phyloP scores from a whole-genome alignment of 2,329 filamentous ascomycete genomes.

The Nothopassalora personata region DNA sequence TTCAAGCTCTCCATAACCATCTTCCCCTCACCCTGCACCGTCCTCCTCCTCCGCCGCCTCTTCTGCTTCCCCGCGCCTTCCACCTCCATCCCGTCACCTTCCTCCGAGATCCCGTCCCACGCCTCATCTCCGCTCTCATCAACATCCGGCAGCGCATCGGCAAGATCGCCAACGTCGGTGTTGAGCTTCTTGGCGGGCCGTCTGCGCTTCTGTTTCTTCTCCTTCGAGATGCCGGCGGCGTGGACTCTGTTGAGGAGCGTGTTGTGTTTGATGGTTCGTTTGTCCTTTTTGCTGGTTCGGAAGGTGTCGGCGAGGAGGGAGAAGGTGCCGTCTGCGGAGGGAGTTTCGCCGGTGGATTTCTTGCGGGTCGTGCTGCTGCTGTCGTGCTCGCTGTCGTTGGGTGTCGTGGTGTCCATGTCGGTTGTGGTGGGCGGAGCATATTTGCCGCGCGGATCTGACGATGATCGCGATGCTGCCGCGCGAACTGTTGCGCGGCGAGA shows the following conservation, averaged over 20 bases:
- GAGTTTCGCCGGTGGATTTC: constrained; percentile 25
- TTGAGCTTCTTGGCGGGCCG: constrained; percentile 71
- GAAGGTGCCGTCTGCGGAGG: constrained; percentile 38
- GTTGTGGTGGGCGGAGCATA: constrained; percentile 19
- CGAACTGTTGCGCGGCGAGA: constrained; percentile 12
- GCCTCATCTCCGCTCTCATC: constrained; percentile 45
- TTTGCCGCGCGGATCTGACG: constrained; percentile 18
- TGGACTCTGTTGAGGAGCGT: constrained; percentile 54
- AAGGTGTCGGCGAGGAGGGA: constrained; percentile 42
- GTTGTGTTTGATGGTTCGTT: constrained; percentile 74
- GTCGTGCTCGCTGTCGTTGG: constrained; percentile 3
- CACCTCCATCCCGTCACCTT: constrained; percentile 21
- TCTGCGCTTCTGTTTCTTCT: constrained; percentile 54
- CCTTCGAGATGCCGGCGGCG: constrained; percentile 61
- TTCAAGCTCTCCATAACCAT: constrained; percentile 70
- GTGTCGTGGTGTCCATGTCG: background rate
- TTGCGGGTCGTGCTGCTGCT: background rate
- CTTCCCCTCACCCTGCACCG: constrained; percentile 49
- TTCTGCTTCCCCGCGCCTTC: constrained; percentile 7
- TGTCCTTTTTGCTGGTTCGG: constrained; percentile 72
- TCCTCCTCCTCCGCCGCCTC: constrained; percentile 14
- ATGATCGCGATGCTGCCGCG: constrained; percentile 10
- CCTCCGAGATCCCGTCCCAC: constrained; percentile 33
- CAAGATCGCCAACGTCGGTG: constrained; percentile 67
- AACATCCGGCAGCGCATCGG: constrained; percentile 69